Conservation (phyloP, 108 stramenopile genomes). For the Fragilaria radians region DNA sequence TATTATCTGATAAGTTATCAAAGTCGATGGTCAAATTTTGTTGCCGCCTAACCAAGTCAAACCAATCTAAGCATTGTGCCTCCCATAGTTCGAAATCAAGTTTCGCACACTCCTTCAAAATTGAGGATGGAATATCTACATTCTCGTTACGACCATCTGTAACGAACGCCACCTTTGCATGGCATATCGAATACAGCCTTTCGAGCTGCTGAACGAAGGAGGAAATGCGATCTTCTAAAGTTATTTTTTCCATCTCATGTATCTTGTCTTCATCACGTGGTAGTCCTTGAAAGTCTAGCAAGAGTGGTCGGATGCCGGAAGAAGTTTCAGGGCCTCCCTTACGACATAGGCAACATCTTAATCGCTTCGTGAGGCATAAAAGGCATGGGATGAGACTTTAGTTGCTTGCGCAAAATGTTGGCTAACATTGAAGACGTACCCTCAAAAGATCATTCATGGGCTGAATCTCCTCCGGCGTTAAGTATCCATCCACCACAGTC, state of each 20-base stretch:
- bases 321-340: constrained; percentile 59
- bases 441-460: constrained; percentile 55
- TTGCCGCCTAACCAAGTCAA: constrained; percentile 64
- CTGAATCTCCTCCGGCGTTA: constrained; percentile 30
- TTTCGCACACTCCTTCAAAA: constrained; percentile 29
- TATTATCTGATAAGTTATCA: constrained; percentile 43
- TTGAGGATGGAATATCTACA: constrained; percentile 20
- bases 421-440: constrained; percentile 24
- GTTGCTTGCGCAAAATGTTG: background rate
- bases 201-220: constrained; percentile 10
- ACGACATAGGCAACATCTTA: constrained; percentile 60
- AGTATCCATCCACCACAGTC: constrained; percentile 43
- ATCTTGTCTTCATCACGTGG: constrained; percentile 46
- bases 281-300: constrained; percentile 74
- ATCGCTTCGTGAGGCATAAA: constrained; percentile 24
- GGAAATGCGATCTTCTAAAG: constrained; percentile 4
- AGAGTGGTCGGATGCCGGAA: constrained; percentile 76
- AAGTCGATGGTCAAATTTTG: constrained; percentile 22
- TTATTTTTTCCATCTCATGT: background rate
- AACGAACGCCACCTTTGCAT: constrained; percentile 5
- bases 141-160: background rate
- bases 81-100: constrained; percentile 63
- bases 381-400: background rate
- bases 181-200: constrained; percentile 27
- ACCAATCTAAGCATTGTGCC: constrained; percentile 72